These are phyloP conservation scores for Eutrema heterophyllum DNA, from an alignment of 345 rosid species.

Conservation along the genomic window DNA sequence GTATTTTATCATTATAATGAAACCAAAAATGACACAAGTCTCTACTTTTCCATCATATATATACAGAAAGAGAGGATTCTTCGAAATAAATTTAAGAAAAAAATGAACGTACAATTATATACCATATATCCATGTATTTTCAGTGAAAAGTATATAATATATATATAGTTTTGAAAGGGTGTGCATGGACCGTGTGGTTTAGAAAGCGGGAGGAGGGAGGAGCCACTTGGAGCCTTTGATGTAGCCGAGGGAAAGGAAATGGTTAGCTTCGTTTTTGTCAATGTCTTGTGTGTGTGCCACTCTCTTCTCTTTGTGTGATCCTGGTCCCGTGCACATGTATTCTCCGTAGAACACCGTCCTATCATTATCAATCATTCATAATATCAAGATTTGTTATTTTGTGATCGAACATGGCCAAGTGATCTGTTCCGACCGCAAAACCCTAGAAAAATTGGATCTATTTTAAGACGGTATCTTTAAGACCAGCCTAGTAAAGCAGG, in stretches of 20 bases:
- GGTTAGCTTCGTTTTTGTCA: constrained; percentile 12
- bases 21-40: not conserved
- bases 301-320: constrained; percentile 26
- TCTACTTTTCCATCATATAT: not conserved
- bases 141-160: not conserved
- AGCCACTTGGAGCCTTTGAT: constrained; percentile 33
- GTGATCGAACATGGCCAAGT: too few species aligned
- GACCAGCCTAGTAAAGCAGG: not conserved
- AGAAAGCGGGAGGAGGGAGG: constrained; percentile 30
- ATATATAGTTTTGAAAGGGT: not conserved
- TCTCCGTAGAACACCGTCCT: constrained; percentile 51
- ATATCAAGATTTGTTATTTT: not conserved
- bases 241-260: constrained; percentile 26
- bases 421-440: too few species aligned
- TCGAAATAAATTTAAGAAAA: not conserved
- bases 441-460: too few species aligned
- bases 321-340: constrained; percentile 38
- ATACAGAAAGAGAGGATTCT: not conserved
- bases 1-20: not conserved
- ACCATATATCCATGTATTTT: not conserved
- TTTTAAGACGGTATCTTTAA: not conserved
- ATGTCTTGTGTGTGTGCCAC: constrained; percentile 22
- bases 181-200: not conserved
- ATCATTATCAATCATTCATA: not conserved
- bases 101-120: not conserved